A percentile compares a stretch with the other conserved stretches of the same genome.
phyloP scores from a whole-genome alignment of 768 basidiomycete species.

The Sistotremastrum suecicum region DNA sequence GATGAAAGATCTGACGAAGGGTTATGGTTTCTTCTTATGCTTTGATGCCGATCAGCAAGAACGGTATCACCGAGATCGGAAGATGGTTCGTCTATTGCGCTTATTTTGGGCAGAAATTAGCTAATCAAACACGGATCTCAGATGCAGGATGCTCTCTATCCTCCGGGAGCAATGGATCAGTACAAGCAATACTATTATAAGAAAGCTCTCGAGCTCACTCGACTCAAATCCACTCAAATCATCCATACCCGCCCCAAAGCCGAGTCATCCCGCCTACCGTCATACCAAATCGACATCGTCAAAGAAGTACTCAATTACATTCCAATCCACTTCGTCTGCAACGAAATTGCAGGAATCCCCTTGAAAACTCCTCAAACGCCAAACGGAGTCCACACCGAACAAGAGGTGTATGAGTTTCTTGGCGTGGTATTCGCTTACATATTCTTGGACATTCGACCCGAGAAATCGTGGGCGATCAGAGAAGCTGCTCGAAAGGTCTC shows the following conservation, averaged over 20 bases:
- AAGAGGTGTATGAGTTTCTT: constrained; percentile 48
- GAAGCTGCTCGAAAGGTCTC: no score
- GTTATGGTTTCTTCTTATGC: neutral
- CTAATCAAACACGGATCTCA: constrained; percentile 34
- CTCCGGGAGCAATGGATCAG: constrained; percentile 29
- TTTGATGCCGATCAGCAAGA: constrained; percentile 1
- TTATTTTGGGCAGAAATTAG: constrained; percentile 21
- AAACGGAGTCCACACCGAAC: constrained; percentile 47
- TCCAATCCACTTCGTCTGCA: constrained; percentile 51
- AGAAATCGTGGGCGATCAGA: no score
- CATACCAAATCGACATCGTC: constrained; percentile 50
- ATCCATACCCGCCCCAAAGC: no score
- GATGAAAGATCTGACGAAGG: no score
- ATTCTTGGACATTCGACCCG: no score
- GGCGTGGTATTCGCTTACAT: constrained; percentile 45
- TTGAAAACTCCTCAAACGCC: constrained; percentile 42
- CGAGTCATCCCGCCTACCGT: constrained; percentile 37
- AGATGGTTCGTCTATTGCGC: constrained; percentile 60
- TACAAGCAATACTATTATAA: constrained; percentile 51
- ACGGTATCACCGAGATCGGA: neutral
- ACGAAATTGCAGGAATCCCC: constrained; percentile 56
- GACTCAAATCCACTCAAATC: constrained; percentile 22
- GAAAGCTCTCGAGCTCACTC: constrained; percentile 46
- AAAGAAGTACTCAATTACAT: constrained; percentile 50
- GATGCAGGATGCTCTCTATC: constrained; percentile 30